Conservation (phyloP, 495 filamentous ascomycete species). For the Diplogelasinospora grovesii region DNA sequence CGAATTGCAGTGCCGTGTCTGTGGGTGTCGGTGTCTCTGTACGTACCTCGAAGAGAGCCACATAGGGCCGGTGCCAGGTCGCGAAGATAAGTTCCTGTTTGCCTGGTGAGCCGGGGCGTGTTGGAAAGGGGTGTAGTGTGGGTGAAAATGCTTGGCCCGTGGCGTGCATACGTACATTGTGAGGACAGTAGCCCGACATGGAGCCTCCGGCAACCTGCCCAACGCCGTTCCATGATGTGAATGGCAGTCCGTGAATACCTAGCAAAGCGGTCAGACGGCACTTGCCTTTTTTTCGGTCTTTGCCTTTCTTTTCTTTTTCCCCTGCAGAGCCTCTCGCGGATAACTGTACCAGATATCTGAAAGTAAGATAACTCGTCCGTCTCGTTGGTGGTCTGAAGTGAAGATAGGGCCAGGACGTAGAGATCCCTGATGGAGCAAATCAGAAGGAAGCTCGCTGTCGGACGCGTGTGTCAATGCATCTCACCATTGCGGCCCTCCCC, state of each 20-base stretch:
- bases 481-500: slow-evolving; percentile 36
- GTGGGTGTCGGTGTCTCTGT: not conserved
- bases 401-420: slow-evolving; percentile 37
- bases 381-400: slow-evolving; percentile 34
- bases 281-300: no score
- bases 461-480: slow-evolving; percentile 4
- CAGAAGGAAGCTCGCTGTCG: slow-evolving; percentile 7
- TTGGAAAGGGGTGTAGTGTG: not conserved
- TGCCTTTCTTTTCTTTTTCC: no score
- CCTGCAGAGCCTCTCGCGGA: no score
- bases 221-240: slow-evolving; percentile 40
- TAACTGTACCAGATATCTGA: slow-evolving; percentile 37
- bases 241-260: slow-evolving; percentile 49
- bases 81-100: slow-evolving; percentile 30
- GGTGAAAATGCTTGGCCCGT: no score
- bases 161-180: slow-evolving; percentile 30
- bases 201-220: slow-evolving; percentile 27
- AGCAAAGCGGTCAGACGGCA: slow-evolving; percentile 6
- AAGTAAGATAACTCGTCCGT: slow-evolving; percentile 42
- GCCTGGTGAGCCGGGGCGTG: not conserved
- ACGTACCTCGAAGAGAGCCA: slow-evolving; percentile 37
- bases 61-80: slow-evolving; percentile 37
- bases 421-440: slow-evolving; percentile 29
- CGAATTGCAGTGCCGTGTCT: no score
- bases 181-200: slow-evolving; percentile 42